A percentile compares a stretch with the other conserved stretches of the same genome.
These are phyloP conservation scores for Dionaea muscipula DNA, from an alignment of 179 eudicot genomes.

Conservation along the genomic window DNA sequence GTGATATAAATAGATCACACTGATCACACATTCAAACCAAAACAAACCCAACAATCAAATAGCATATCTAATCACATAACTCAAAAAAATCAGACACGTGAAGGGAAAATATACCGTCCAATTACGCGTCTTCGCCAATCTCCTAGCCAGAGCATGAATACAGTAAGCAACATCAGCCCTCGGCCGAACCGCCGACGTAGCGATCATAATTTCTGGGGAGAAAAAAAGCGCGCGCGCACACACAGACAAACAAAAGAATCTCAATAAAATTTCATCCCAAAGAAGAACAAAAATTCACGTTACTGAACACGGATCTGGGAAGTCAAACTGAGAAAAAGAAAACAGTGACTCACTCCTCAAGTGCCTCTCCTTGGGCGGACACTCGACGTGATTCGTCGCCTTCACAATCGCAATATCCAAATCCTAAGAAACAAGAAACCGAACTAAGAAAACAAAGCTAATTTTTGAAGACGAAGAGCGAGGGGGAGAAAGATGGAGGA, in stretches of 20 bases:
- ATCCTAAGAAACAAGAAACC: conserved; percentile 33
- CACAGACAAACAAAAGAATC: conserved; percentile 5
- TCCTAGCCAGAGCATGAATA: conserved; percentile 66
- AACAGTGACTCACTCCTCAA: conserved; percentile 53
- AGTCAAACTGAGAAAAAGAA: conserved; percentile 2
- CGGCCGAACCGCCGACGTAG: conserved; percentile 65
- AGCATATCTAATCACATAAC: no score
- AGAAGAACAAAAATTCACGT: neutral
- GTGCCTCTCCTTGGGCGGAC: conserved; percentile 92
- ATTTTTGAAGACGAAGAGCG: neutral
- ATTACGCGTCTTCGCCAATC: conserved; percentile 73
- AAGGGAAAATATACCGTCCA: conserved; percentile 57
- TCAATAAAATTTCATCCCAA: conserved; percentile 5
- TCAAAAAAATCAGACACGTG: no score
- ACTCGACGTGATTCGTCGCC: conserved; percentile 93
- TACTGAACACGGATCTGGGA: conserved; percentile 13
- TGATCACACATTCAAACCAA: no score
- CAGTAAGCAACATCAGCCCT: conserved; percentile 88
- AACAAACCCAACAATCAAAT: no score
- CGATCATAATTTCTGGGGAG: conserved; percentile 55
- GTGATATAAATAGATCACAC: no score
- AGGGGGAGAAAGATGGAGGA: conserved; percentile 5
- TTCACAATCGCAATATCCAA: conserved; percentile 91
- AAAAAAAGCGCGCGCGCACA: no score
- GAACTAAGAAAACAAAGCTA: conserved; percentile 6